Conservation (phyloP, 306 rosid genomes). For the Prinsepia uniflora region DNA sequence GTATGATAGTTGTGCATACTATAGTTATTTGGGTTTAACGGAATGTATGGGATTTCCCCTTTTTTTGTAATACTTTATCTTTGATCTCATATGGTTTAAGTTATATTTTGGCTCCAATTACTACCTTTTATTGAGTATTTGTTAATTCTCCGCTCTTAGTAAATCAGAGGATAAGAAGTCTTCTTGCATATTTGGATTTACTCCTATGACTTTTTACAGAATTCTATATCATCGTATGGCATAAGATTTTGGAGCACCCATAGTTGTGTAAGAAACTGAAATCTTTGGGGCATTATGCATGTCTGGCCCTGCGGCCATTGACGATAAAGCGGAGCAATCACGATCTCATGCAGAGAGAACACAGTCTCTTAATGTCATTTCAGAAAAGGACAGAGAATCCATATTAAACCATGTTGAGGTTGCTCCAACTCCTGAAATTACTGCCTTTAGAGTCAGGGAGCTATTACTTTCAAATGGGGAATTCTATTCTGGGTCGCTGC, state of each 20-base stretch:
- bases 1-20: background rate
- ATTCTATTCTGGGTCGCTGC: slow-evolving; percentile 70
- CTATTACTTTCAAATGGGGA: slow-evolving; percentile 65
- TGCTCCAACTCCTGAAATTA: slow-evolving; percentile 51
- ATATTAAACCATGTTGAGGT: slow-evolving; percentile 44
- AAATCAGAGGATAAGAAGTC: slow-evolving; percentile 40
- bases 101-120: slow-evolving; percentile 19
- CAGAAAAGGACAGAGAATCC: slow-evolving; percentile 36
- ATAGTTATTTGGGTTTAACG: background rate
- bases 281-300: slow-evolving; percentile 74
- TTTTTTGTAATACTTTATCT: background rate
- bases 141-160: slow-evolving; percentile 27
- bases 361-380: slow-evolving; percentile 58
- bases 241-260: slow-evolving; percentile 28
- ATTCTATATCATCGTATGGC: slow-evolving; percentile 39
- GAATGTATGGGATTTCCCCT: background rate
- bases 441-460: slow-evolving; percentile 68
- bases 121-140: slow-evolving; percentile 6
- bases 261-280: slow-evolving; percentile 40
- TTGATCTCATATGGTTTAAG: background rate
- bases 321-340: slow-evolving; percentile 52
- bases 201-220: slow-evolving; percentile 30
- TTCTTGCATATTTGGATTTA: slow-evolving; percentile 20
- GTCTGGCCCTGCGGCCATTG: slow-evolving; percentile 92
- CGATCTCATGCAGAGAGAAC: slow-evolving; percentile 67